phyloP scores from a whole-genome alignment of 345 rosid species.

The Eucalyptus erythrocorys region DNA sequence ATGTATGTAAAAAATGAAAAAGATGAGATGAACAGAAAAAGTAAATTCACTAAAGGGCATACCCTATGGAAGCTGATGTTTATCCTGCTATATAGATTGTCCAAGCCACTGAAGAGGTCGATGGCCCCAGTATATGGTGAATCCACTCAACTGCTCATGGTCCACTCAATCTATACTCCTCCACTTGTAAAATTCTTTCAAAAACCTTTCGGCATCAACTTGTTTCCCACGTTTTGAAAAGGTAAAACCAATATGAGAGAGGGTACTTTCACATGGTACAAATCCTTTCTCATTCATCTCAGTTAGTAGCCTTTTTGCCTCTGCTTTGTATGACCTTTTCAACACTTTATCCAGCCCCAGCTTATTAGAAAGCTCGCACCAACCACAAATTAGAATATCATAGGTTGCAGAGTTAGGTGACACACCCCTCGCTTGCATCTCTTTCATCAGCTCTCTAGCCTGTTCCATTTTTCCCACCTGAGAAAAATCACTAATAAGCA shows the following conservation, averaged over 20 bases:
- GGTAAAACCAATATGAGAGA: constrained; percentile 43
- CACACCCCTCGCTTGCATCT: constrained; percentile 57
- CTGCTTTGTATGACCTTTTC: constrained; percentile 32
- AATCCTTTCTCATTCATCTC: constrained; percentile 70
- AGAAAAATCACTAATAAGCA: constrained; percentile 53
- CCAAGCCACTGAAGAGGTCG: background rate
- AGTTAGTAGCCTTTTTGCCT: constrained; percentile 42
- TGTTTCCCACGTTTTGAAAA: constrained; percentile 57
- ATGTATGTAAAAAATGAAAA: background rate
- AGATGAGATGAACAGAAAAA: background rate
- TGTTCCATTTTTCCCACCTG: constrained; percentile 65
- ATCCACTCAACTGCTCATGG: background rate
- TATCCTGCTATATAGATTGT: background rate
- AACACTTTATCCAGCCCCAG: constrained; percentile 34
- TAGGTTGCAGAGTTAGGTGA: constrained; percentile 59
- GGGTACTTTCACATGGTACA: constrained; percentile 46
- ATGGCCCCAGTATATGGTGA: background rate
- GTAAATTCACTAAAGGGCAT: background rate
- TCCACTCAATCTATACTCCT: constrained; percentile 5
- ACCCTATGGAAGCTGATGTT: background rate
- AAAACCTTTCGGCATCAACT: constrained; percentile 35
- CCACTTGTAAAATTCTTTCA: constrained; percentile 38
- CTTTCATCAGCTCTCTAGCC: constrained; percentile 66
- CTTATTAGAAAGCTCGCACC: constrained; percentile 45
- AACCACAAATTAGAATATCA: constrained; percentile 59